Evolutionary conservation across 2,329 filamentous ascomycete genomes (phyloP).

Genomic region (Sarocladium kiliense): DNA sequence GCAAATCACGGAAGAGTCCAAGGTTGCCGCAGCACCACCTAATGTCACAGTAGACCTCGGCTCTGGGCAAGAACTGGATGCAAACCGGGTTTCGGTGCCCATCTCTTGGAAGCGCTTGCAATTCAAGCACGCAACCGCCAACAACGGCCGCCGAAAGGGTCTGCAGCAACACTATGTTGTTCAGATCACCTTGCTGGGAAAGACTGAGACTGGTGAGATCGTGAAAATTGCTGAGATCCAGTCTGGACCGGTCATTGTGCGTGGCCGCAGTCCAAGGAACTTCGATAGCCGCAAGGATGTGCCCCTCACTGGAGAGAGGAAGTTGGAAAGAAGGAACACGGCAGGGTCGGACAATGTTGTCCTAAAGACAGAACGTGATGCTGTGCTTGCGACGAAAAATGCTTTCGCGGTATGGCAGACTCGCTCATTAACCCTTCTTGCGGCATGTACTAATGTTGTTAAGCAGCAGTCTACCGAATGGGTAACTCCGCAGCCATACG

Average conservation of each 20-base stretch:
- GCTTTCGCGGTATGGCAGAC: slow-evolving; percentile 12
- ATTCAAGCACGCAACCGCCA: slow-evolving; percentile 93
- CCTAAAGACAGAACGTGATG: slow-evolving; percentile 29
- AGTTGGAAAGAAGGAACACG: slow-evolving; percentile 39
- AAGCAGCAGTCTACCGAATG: slow-evolving; percentile 37
- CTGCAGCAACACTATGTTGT: slow-evolving; percentile 94
- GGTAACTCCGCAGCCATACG: slow-evolving; percentile 32
- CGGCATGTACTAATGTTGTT: not conserved
- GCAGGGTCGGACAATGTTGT: slow-evolving; percentile 25
- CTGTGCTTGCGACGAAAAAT: slow-evolving; percentile 21
- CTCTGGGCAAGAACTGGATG: slow-evolving; percentile 66
- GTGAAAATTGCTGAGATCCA: slow-evolving; percentile 77
- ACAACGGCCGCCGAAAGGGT: slow-evolving; percentile 90
- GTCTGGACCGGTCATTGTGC: slow-evolving; percentile 91
- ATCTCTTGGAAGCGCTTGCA: slow-evolving; percentile 92
- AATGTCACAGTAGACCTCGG: slow-evolving; percentile 50
- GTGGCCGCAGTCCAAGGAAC: slow-evolving; percentile 86
- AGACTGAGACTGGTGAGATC: slow-evolving; percentile 61
- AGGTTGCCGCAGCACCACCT: slow-evolving; percentile 45
- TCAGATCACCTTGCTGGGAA: slow-evolving; percentile 76
- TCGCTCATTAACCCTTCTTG: not conserved
- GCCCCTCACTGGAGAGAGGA: slow-evolving; percentile 57
- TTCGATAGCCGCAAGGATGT: slow-evolving; percentile 89
- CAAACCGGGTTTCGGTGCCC: slow-evolving; percentile 71
- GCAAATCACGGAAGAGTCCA: slow-evolving; percentile 44